Evolutionary conservation across 345 rosid genomes (phyloP).

Genomic region (Corchorus olitorius): DNA sequence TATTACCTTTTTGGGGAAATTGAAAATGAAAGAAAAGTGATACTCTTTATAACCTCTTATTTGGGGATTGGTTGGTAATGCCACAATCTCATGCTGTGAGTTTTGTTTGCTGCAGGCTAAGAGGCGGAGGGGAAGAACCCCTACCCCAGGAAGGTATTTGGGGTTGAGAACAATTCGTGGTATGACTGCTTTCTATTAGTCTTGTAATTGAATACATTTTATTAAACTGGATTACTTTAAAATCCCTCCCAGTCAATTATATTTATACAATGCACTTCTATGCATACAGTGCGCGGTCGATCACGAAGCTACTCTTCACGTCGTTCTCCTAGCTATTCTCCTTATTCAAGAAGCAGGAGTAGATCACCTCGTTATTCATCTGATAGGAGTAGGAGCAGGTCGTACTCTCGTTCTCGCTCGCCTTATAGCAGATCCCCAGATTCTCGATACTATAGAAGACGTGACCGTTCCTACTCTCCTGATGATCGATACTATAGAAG

Average conservation of each 20-base stretch:
- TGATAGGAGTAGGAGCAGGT: conserved; percentile 55
- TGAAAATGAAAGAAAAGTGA: background rate
- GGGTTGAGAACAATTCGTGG: conserved; percentile 73
- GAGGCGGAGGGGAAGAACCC: conserved; percentile 86
- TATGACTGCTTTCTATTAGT: conserved; percentile 19
- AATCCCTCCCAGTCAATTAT: background rate
- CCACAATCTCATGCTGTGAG: conserved; percentile 15
- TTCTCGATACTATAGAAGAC: conserved; percentile 30
- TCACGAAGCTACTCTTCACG: conserved; percentile 52
- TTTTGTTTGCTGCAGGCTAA: conserved; percentile 54
- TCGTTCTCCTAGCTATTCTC: conserved; percentile 54
- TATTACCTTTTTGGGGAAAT: conserved; percentile 1
- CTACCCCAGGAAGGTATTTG: conserved; percentile 93
- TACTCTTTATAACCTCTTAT: background rate
- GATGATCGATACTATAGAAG: conserved; percentile 32
- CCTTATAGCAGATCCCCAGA: conserved; percentile 56
- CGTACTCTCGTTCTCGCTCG: conserved; percentile 44
- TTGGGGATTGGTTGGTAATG: background rate
- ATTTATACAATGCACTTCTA: background rate
- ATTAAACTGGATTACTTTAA: background rate
- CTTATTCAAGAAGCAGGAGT: conserved; percentile 33
- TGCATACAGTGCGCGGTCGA: conserved; percentile 37
- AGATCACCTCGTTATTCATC: conserved; percentile 55
- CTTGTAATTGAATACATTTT: background rate
- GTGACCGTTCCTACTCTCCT: conserved; percentile 38